phyloP scores from a whole-genome alignment of 2,329 filamentous ascomycete species.

The Cladosporium sphaerospermum region DNA sequence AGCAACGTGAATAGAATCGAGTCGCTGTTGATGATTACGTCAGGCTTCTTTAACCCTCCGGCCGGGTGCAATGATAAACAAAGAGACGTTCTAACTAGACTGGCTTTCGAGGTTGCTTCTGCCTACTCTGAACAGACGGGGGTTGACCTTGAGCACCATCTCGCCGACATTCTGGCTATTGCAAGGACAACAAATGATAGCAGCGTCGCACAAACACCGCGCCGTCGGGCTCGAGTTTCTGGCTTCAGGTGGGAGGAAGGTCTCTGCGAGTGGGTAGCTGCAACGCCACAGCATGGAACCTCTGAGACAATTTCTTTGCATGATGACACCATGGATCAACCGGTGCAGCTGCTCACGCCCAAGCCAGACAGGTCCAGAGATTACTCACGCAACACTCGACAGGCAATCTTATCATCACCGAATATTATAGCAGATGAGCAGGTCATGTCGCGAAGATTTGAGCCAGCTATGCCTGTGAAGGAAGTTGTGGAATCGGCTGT shows the following conservation, averaged over 20 bases:
- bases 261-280: constrained; percentile 41
- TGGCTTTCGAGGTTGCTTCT: constrained; percentile 11
- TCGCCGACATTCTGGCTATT: neutral
- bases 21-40: neutral
- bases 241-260: constrained; percentile 41
- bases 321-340: neutral
- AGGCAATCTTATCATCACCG: neutral
- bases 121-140: constrained; percentile 12
- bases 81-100: neutral
- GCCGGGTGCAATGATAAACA: neutral
- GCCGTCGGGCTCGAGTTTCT: constrained; percentile 7
- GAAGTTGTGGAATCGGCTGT: neutral
- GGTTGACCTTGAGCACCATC: constrained; percentile 10
- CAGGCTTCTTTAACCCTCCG: neutral
- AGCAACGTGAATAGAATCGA: neutral
- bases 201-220: constrained; percentile 7
- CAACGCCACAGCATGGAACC: constrained; percentile 29
- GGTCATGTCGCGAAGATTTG: neutral
- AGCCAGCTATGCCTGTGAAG: too few species aligned
- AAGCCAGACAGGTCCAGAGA: neutral
- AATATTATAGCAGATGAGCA: neutral
- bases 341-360: neutral
- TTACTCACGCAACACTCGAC: neutral
- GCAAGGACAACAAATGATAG: neutral
- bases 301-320: constrained; percentile 12